phyloP scores from a whole-genome alignment of 352 stramenopile species.

The Globisporangium nunn region DNA sequence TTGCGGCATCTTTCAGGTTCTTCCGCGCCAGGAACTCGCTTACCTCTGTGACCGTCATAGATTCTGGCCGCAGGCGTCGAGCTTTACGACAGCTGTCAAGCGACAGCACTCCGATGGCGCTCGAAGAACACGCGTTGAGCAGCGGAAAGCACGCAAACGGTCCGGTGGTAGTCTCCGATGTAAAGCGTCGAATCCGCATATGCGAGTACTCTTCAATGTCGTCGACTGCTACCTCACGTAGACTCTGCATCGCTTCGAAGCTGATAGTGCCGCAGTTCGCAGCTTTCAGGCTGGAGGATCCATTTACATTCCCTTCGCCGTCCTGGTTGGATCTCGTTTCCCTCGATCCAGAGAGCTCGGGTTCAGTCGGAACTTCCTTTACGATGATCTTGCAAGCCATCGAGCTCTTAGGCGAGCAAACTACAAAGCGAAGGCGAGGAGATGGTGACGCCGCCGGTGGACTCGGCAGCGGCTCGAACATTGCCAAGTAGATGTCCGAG shows the following conservation, averaged over 20 bases:
- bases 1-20: conserved; percentile 37
- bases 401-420: conserved; percentile 35
- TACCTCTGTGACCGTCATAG: conserved; percentile 45
- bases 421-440: conserved; percentile 39
- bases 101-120: conserved; percentile 41
- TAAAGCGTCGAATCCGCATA: conserved; percentile 21
- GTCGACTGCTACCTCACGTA: conserved; percentile 23
- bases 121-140: conserved; percentile 1
- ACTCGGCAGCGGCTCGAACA: conserved; percentile 49
- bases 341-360: background rate
- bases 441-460: conserved; percentile 17
- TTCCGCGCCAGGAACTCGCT: conserved; percentile 47
- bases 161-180: conserved; percentile 16
- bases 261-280: conserved; percentile 15
- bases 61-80: conserved; percentile 32
- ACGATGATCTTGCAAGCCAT: conserved; percentile 35
- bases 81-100: conserved; percentile 53
- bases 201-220: conserved; percentile 21
- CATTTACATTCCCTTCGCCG: background rate
- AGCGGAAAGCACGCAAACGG: conserved; percentile 56
- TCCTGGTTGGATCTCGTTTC: conserved; percentile 1
- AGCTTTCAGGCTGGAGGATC: background rate
- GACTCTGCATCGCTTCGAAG: conserved; percentile 24
- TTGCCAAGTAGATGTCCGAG: conserved; percentile 64
- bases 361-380: background rate